phyloP scores from a whole-genome alignment of 345 rosid genomes.

The Boechera divaricarpa region DNA sequence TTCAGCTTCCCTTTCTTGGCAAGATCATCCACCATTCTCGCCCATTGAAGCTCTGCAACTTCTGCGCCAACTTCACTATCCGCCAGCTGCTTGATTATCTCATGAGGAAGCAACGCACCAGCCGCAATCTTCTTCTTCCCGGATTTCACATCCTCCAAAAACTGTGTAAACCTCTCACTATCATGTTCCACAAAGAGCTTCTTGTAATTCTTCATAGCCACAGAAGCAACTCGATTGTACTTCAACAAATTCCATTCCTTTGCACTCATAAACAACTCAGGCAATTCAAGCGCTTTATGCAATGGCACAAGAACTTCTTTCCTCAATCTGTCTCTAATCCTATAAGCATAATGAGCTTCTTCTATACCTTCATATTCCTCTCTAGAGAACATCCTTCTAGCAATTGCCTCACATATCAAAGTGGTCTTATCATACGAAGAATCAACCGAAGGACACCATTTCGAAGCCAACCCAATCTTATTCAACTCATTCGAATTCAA shows the following conservation, averaged over 20 bases:
- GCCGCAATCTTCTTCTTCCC: background rate
- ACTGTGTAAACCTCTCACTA: background rate
- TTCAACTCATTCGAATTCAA: constrained; percentile 29
- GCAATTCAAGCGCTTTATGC: constrained; percentile 37
- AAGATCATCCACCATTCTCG: constrained; percentile 9
- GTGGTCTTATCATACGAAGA: constrained; percentile 43
- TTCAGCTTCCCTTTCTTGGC: constrained; percentile 3
- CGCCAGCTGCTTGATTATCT: background rate
- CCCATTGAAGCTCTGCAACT: constrained; percentile 5
- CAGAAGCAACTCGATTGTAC: constrained; percentile 45
- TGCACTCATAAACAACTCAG: constrained; percentile 47
- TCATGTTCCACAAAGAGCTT: constrained; percentile 27
- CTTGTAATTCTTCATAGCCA: constrained; percentile 47
- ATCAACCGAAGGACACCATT: constrained; percentile 50
- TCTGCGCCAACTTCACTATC: background rate
- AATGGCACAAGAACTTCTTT: constrained; percentile 46
- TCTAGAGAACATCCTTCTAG: constrained; percentile 41
- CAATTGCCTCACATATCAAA: constrained; percentile 47
- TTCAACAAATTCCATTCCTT: constrained; percentile 40
- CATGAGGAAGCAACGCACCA: constrained; percentile 4
- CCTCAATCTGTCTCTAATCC: constrained; percentile 45
- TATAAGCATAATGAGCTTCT: constrained; percentile 43
- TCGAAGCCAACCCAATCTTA: constrained; percentile 44
- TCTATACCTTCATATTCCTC: constrained; percentile 41
- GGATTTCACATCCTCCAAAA: background rate